Percentiles rank a stretch among this genome's conserved stretches.
These are phyloP conservation scores for Syzygium grande DNA, from an alignment of 345 rosid species.

Conservation along the genomic window DNA sequence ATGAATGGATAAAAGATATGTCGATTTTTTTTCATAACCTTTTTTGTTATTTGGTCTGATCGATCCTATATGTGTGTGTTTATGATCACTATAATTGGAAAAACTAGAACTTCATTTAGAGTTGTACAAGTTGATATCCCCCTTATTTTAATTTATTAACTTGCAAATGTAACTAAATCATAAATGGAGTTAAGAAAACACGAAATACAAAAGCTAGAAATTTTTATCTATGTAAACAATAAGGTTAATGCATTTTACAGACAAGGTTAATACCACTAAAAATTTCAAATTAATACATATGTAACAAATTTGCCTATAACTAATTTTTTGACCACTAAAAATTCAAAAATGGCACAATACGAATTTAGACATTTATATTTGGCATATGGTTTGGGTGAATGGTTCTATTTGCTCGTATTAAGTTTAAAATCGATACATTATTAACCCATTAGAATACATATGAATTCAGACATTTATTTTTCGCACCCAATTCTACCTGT, in stretches of 20 bases:
- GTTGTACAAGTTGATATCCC: not conserved
- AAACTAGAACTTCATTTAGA: no score
- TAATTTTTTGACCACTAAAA: not conserved
- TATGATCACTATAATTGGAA: not conserved
- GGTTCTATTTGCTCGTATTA: not conserved
- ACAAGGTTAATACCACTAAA: not conserved
- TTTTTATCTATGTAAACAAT: not conserved
- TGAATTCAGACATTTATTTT: not conserved
- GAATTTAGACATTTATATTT: no score
- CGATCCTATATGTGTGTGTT: no score
- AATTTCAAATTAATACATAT: rapidly evolving
- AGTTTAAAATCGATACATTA: no score
- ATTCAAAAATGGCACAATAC: no score
- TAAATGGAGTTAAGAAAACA: not conserved
- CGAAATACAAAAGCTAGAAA: not conserved
- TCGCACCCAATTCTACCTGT: no score
- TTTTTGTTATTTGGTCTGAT: not conserved
- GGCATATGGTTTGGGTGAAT: not conserved
- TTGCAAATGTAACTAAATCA: not conserved
- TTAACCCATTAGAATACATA: not conserved
- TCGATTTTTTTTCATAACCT: not conserved
- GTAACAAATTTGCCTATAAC: no score
- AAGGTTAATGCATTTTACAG: rapidly evolving
- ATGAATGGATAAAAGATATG: not conserved
- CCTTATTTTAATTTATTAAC: not conserved